phyloP scores from a whole-genome alignment of 192 early-diverging fungal genomes.

The Umbelopsis sp. region DNA sequence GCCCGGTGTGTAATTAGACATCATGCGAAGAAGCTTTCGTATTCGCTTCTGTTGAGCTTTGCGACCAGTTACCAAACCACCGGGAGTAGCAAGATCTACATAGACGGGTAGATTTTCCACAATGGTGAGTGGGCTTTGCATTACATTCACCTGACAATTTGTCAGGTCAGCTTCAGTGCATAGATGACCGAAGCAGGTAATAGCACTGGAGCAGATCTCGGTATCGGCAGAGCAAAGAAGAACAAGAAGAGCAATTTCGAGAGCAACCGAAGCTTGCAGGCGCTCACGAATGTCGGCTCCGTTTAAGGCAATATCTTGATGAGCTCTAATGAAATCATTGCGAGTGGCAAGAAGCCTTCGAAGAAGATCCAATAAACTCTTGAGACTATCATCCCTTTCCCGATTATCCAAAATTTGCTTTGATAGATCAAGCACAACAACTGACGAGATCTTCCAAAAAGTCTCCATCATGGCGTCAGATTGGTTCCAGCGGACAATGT shows the following conservation, averaged over 20 bases:
- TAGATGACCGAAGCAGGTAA: slow-evolving; percentile 68
- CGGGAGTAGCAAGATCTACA: slow-evolving; percentile 58
- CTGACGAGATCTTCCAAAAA: slow-evolving; percentile 76
- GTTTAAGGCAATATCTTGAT: slow-evolving; percentile 52
- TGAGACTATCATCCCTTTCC: slow-evolving; percentile 64
- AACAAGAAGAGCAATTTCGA: slow-evolving; percentile 78
- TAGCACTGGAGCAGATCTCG: slow-evolving; percentile 61
- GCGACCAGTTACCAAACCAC: slow-evolving; percentile 57
- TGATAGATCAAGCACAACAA: slow-evolving; percentile 68
- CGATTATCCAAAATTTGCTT: slow-evolving; percentile 76
- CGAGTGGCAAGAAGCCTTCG: slow-evolving; percentile 65
- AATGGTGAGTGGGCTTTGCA: slow-evolving; percentile 52
- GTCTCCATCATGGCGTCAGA: slow-evolving; percentile 67
- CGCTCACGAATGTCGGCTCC: slow-evolving; percentile 65
- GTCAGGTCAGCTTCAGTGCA: slow-evolving; percentile 74
- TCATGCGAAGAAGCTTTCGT: slow-evolving; percentile 66
- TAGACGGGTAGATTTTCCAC: slow-evolving; percentile 75
- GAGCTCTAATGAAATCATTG: slow-evolving; percentile 57
- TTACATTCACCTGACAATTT: slow-evolving; percentile 53
- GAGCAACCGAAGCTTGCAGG: slow-evolving; percentile 64
- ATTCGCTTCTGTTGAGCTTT: slow-evolving; percentile 79
- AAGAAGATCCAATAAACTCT: slow-evolving; percentile 67
- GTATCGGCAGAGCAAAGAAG: slow-evolving; percentile 74
- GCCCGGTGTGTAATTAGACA: slow-evolving; percentile 67
- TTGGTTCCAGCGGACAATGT: slow-evolving; percentile 82